phyloP scores from a whole-genome alignment of 1,139 yeast species.

The Pichia sp. region DNA sequence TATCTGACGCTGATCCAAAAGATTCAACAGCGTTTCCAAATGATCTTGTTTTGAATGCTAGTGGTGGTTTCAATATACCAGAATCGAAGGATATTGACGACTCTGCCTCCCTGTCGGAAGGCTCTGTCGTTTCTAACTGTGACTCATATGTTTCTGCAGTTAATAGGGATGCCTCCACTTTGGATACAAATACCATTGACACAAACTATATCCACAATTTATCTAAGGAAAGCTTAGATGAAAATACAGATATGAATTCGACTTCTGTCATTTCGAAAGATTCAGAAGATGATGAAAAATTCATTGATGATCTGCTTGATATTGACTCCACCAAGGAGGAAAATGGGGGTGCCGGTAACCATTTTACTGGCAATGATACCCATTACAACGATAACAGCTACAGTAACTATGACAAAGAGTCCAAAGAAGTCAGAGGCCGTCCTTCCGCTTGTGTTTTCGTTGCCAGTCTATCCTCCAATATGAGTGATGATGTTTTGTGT shows the following conservation, averaged over 20 bases:
- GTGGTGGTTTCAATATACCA: constrained; percentile 8
- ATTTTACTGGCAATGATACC: neutral
- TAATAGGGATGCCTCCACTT: neutral
- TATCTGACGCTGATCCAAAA: neutral
- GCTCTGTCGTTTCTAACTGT: constrained; percentile 4
- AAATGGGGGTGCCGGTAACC: neutral
- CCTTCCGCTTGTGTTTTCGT: constrained; percentile 90
- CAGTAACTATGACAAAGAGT: constrained; percentile 13
- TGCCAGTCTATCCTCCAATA: constrained; percentile 64
- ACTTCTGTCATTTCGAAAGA: neutral
- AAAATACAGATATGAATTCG: neutral
- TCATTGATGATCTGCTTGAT: neutral
- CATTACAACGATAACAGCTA: constrained; percentile 8
- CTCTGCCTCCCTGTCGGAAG: constrained; percentile 5
- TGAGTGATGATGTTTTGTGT: constrained; percentile 66
- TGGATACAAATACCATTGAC: neutral
- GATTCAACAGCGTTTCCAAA: constrained; percentile 8
- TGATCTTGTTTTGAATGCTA: constrained; percentile 7
- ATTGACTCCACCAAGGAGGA: neutral
- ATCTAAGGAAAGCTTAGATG: neutral
- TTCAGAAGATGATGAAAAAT: constrained; percentile 2
- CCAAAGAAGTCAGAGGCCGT: constrained; percentile 34
- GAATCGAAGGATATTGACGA: constrained; percentile 3
- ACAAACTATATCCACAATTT: neutral
- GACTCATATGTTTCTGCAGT: neutral